These are phyloP conservation scores for Fallopia convolvulus DNA, from an alignment of 148 eudicot species.

Conservation along the genomic window DNA sequence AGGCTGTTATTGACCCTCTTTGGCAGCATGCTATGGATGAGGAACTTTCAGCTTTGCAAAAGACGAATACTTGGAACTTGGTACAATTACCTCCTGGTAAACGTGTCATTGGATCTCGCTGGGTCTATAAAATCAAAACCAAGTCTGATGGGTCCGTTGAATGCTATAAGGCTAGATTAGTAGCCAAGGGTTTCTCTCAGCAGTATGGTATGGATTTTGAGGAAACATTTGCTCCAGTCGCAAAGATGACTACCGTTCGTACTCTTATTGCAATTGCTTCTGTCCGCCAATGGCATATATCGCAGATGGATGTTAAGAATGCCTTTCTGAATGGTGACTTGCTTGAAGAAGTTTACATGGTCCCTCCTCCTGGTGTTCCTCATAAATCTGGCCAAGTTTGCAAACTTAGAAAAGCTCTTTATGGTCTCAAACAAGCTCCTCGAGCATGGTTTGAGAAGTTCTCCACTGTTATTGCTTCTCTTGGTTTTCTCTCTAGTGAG, in stretches of 20 bases:
- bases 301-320: conserved; percentile 1
- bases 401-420: background rate
- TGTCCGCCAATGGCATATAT: too few relatives aligned
- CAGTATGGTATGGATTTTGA: conserved; percentile 1
- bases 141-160: background rate
- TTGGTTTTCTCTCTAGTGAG: background rate
- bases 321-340: background rate
- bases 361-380: background rate
- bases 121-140: conserved; percentile 12
- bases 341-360: background rate
- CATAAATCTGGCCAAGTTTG: background rate
- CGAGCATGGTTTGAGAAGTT: background rate
- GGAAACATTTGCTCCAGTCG: conserved; percentile 10
- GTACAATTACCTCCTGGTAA: background rate
- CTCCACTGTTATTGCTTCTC: background rate
- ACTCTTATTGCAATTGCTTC: background rate
- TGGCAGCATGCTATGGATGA: background rate
- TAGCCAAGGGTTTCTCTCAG: background rate
- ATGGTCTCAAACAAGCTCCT: conserved; percentile 2
- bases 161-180: background rate
- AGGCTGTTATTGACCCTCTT: background rate
- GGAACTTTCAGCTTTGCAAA: background rate
- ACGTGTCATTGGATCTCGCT: background rate
- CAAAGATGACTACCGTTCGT: background rate
- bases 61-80: conserved; percentile 6